Evolutionary conservation across 2,329 filamentous ascomycete species (phyloP).

Genomic region (Helminthosporium solani): DNA sequence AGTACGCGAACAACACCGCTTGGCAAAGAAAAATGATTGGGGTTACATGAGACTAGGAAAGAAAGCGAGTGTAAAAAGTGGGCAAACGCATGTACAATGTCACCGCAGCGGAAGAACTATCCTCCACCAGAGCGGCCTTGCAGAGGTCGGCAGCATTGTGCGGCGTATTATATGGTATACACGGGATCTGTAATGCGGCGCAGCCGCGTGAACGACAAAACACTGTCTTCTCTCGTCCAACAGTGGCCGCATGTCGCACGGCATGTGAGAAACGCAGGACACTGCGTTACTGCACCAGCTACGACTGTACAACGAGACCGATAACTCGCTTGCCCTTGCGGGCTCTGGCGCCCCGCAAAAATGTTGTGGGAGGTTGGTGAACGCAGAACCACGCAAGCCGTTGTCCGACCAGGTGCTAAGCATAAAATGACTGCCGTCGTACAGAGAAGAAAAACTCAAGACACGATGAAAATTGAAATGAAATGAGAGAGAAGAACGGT

Average conservation of each 20-base stretch:
- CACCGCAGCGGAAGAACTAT: constrained; percentile 3
- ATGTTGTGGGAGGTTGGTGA: constrained; percentile 5
- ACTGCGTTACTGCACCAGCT: constrained; percentile 16
- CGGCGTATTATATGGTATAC: too few relatives aligned
- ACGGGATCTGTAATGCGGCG: too few relatives aligned
- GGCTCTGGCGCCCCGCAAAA: constrained; percentile 20
- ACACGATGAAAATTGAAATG: constrained; percentile 1
- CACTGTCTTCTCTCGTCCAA: constrained; percentile 6
- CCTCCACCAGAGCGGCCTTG: constrained; percentile 6
- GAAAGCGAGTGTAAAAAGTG: background rate
- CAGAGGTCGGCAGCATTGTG: too few relatives aligned
- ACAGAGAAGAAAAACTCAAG: constrained; percentile 14
- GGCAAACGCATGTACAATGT: background rate
- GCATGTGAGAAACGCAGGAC: constrained; percentile 21
- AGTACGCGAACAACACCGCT: background rate
- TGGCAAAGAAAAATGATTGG: background rate
- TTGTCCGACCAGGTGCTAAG: constrained; percentile 19
- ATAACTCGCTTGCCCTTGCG: constrained; percentile 25
- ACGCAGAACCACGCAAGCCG: constrained; percentile 19
- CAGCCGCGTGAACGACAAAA: constrained; percentile 21
- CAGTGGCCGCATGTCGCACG: constrained; percentile 26
- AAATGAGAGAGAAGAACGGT: constrained; percentile 6
- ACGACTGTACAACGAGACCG: constrained; percentile 20
- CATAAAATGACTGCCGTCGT: constrained; percentile 35
- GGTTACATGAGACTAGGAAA: background rate